These are phyloP conservation scores for Exophiala aquamarina DNA, from an alignment of 2,329 filamentous ascomycete genomes.

Conservation along the genomic window DNA sequence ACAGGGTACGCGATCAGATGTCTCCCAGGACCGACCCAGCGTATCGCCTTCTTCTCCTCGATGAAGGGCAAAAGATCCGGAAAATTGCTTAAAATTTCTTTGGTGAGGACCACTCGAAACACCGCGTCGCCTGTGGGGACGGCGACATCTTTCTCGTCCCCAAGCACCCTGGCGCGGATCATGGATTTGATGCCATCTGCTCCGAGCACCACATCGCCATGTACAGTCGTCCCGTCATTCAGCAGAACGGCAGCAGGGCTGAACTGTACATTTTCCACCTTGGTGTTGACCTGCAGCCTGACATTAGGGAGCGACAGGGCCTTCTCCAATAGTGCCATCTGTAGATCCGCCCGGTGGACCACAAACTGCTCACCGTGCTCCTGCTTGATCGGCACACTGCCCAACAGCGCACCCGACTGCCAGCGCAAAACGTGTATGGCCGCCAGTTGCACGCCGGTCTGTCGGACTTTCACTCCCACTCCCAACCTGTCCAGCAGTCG, in stretches of 20 bases:
- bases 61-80: slow-evolving; percentile 30
- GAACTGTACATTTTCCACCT: slow-evolving; percentile 29
- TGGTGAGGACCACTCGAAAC: slow-evolving; percentile 31
- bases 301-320: slow-evolving; percentile 20
- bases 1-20: slow-evolving; percentile 35
- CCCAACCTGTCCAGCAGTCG: slow-evolving; percentile 24
- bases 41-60: slow-evolving; percentile 31
- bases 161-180: slow-evolving; percentile 13
- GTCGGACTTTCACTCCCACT: slow-evolving; percentile 18
- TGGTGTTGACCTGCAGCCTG: slow-evolving; percentile 25
- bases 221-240: slow-evolving; percentile 20
- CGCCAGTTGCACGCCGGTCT: slow-evolving; percentile 29
- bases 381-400: slow-evolving; percentile 28
- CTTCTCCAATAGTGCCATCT: slow-evolving; percentile 39
- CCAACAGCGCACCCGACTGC: slow-evolving; percentile 31
- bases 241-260: slow-evolving; percentile 28
- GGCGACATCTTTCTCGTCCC: slow-evolving; percentile 36
- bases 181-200: slow-evolving; percentile 22
- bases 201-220: slow-evolving; percentile 31
- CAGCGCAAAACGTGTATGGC: slow-evolving; percentile 42
- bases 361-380: slow-evolving; percentile 48
- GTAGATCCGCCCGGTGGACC: slow-evolving; percentile 34
- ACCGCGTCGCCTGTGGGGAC: slow-evolving; percentile 32
- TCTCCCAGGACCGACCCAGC: slow-evolving; percentile 34
- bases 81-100: slow-evolving; percentile 26